Evolutionary conservation across 1,284 basidiomycete species (phyloP).

Genomic region (Volvariella volvacea): DNA sequence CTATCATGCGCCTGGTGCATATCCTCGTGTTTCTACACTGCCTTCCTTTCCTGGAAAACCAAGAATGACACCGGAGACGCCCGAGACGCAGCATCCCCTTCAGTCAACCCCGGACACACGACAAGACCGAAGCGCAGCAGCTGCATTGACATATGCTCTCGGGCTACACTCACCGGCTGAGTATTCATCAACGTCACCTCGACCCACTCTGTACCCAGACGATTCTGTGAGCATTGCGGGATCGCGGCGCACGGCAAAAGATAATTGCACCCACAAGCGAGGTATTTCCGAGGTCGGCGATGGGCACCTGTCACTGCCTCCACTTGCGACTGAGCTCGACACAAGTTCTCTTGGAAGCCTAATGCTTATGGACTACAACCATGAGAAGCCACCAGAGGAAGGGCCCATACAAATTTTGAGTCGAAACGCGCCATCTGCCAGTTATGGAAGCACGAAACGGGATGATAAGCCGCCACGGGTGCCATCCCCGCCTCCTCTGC

Average conservation of each 20-base stretch:
- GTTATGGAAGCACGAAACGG: too few species aligned
- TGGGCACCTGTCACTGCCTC: slow-evolving; percentile 11
- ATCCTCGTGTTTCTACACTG: slow-evolving; percentile 44
- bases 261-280: slow-evolving; percentile 15
- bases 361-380: slow-evolving; percentile 37
- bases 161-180: slow-evolving; percentile 39
- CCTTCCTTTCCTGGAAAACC: slow-evolving; percentile 15
- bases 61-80: slow-evolving; percentile 20
- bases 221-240: slow-evolving; percentile 57
- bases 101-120: slow-evolving; percentile 43
- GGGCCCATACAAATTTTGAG: too few species aligned
- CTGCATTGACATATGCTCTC: slow-evolving; percentile 44
- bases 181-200: slow-evolving; percentile 31
- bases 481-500: slow-evolving; percentile 68
- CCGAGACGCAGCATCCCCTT: slow-evolving; percentile 24
- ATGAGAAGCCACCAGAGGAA: slow-evolving; percentile 22
- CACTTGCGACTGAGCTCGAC: slow-evolving; percentile 26
- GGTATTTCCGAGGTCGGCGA: not conserved
- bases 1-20: slow-evolving; percentile 51
- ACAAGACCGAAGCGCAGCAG: not conserved
- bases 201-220: slow-evolving; percentile 60
- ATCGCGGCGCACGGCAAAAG: slow-evolving; percentile 22
- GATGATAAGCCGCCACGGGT: slow-evolving; percentile 68
- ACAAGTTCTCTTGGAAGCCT: slow-evolving; percentile 47
- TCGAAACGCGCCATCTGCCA: too few species aligned